phyloP scores from a whole-genome alignment of 202 grass and related monocot genomes.

The Eragrostis tef region DNA sequence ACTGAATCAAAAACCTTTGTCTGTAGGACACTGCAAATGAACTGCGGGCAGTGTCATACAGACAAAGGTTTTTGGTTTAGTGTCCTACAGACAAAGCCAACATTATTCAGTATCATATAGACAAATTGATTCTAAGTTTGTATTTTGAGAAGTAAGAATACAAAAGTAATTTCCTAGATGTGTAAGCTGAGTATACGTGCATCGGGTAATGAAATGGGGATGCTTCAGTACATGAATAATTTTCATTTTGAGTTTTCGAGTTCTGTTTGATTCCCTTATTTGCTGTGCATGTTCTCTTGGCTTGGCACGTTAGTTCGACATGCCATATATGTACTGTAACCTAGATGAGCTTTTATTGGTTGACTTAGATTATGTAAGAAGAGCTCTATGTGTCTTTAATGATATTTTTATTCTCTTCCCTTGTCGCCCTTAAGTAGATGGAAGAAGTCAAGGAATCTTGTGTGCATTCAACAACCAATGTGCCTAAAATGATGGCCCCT shows the following conservation, averaged over 20 bases:
- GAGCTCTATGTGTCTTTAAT: constrained; percentile 29
- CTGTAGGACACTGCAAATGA: too few relatives aligned
- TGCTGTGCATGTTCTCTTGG: neutral
- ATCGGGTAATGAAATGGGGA: neutral
- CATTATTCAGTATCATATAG: too few relatives aligned
- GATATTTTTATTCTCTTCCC: neutral
- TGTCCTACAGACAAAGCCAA: too few relatives aligned
- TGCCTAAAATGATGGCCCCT: constrained; percentile 44
- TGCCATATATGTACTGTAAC: neutral
- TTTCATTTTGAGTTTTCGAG: neutral
- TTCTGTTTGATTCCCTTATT: constrained; percentile 11
- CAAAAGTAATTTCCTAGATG: neutral
- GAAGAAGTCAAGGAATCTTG: constrained; percentile 59
- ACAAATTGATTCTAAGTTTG: too few relatives aligned
- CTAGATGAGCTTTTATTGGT: neutral
- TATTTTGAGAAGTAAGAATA: neutral
- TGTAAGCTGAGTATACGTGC: neutral
- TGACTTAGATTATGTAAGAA: neutral
- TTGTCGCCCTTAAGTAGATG: constrained; percentile 52
- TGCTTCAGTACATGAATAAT: neutral
- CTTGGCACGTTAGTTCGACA: neutral
- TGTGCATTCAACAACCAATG: constrained; percentile 38
- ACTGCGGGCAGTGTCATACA: too few relatives aligned
- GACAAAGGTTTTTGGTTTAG: too few relatives aligned
- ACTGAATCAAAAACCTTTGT: too few relatives aligned